phyloP scores from a whole-genome alignment of 163 green algal genomes.

The Chlorella variabilis region DNA sequence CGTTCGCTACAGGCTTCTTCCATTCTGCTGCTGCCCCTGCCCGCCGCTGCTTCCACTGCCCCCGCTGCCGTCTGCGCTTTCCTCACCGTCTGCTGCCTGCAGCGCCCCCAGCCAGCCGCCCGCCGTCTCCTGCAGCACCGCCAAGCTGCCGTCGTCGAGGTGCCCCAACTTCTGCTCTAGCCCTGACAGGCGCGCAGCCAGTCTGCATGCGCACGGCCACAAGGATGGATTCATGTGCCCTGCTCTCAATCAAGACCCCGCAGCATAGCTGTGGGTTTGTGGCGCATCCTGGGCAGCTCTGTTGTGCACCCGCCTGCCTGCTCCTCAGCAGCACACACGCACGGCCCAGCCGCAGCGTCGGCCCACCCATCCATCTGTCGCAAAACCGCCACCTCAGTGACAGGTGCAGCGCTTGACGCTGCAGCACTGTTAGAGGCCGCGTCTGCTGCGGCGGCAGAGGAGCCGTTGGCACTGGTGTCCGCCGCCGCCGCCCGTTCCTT shows the following conservation, averaged over 20 bases:
- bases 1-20: too few species aligned
- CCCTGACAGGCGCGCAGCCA: conserved; percentile 2
- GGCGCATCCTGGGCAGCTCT: too few species aligned
- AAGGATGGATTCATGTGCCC: too few species aligned
- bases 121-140: conserved; percentile 7
- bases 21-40: neutral
- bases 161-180: conserved; percentile 2
- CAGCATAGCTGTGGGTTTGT: too few species aligned
- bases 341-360: too few species aligned
- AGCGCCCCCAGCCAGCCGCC: conserved; percentile 19
- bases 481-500: neutral
- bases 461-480: too few species aligned
- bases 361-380: conserved; percentile 29
- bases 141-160: neutral
- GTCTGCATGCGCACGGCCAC: conserved; percentile 4
- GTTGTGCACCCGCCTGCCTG: too few species aligned
- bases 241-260: too few species aligned
- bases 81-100: neutral
- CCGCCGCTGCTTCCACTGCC: neutral
- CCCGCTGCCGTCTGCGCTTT: neutral
- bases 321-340: too few species aligned
- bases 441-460: too few species aligned
- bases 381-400: too few species aligned
- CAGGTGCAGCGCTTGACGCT: neutral
- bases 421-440: too few species aligned